Conservation (phyloP, 1,139 yeast genomes). For the Candida neerlandica region DNA sequence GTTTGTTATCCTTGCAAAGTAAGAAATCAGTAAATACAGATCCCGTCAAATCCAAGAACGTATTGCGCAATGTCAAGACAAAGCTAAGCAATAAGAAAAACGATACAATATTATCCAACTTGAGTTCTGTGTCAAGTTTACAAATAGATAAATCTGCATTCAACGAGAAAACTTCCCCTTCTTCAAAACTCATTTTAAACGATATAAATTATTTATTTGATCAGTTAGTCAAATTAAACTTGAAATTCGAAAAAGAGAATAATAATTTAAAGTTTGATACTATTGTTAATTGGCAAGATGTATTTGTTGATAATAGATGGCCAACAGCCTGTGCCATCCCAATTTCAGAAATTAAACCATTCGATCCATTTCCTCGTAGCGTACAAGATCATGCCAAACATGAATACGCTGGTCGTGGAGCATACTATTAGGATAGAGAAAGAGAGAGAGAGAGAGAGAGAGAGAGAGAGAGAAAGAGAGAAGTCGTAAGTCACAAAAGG, state of each 20-base stretch:
- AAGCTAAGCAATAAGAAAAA: constrained; percentile 33
- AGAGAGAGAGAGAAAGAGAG: too few species aligned
- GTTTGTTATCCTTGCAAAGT: constrained; percentile 43
- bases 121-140: constrained; percentile 41
- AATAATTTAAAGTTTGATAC: constrained; percentile 42
- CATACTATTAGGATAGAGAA: constrained; percentile 17
- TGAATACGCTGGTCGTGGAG: constrained; percentile 17
- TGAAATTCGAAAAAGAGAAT: constrained; percentile 47
- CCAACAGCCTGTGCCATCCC: constrained; percentile 48
- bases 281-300: constrained; percentile 40
- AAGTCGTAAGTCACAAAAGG: too few species aligned
- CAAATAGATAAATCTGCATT: constrained; percentile 40
- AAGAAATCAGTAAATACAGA: constrained; percentile 24
- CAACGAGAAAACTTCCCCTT: constrained; percentile 20
- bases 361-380: constrained; percentile 12
- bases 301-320: constrained; percentile 46
- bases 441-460: too few species aligned
- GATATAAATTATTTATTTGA: constrained; percentile 45
- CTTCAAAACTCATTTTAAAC: constrained; percentile 38
- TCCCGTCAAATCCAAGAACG: constrained; percentile 11
- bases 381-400: neutral
- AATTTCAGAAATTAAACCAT: constrained; percentile 20
- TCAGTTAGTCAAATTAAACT: constrained; percentile 37
- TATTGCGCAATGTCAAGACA: constrained; percentile 24
- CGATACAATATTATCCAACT: constrained; percentile 33